Evolutionary conservation across 2,329 filamentous ascomycete species (phyloP).

Genomic region (Ilyonectria robusta): DNA sequence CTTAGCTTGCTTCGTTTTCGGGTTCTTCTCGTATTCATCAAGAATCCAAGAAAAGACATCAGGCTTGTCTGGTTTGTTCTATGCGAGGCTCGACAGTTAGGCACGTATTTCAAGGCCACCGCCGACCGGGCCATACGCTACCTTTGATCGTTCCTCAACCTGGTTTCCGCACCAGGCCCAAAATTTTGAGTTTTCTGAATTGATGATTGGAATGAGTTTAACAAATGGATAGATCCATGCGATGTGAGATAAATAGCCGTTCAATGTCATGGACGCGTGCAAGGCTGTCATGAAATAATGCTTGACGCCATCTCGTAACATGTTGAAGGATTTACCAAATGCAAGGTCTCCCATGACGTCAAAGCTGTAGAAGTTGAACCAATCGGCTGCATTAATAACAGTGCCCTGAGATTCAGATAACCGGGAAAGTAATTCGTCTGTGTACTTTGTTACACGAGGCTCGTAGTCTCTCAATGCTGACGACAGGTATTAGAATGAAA

Average conservation of each 20-base stretch:
- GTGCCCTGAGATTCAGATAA: slow-evolving; percentile 32
- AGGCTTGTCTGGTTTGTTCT: slow-evolving; percentile 37
- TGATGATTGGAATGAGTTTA: slow-evolving; percentile 23
- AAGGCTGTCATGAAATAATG: slow-evolving; percentile 47
- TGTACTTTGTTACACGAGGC: slow-evolving; percentile 44
- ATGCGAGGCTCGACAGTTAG: not conserved
- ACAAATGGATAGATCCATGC: slow-evolving; percentile 34
- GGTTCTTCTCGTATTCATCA: slow-evolving; percentile 41
- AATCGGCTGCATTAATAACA: slow-evolving; percentile 48
- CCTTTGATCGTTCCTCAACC: slow-evolving; percentile 28
- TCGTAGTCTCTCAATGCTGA: slow-evolving; percentile 44
- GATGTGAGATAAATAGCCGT: slow-evolving; percentile 43
- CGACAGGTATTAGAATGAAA: not conserved
- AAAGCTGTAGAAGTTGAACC: slow-evolving; percentile 51
- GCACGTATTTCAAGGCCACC: not conserved
- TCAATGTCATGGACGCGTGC: slow-evolving; percentile 41
- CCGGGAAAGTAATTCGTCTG: slow-evolving; percentile 39
- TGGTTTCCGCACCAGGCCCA: slow-evolving; percentile 28
- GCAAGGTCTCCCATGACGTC: slow-evolving; percentile 60
- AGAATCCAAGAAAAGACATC: slow-evolving; percentile 53
- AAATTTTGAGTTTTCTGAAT: slow-evolving; percentile 26
- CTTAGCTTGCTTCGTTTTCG: slow-evolving; percentile 20
- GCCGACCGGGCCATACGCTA: not conserved
- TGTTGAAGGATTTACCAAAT: slow-evolving; percentile 54
- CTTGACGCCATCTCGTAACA: slow-evolving; percentile 49